Evolutionary conservation across 345 rosid species (phyloP), one percentile per base, ranked within the genome.

Genomic region (Ceriops decandra): DNA sequence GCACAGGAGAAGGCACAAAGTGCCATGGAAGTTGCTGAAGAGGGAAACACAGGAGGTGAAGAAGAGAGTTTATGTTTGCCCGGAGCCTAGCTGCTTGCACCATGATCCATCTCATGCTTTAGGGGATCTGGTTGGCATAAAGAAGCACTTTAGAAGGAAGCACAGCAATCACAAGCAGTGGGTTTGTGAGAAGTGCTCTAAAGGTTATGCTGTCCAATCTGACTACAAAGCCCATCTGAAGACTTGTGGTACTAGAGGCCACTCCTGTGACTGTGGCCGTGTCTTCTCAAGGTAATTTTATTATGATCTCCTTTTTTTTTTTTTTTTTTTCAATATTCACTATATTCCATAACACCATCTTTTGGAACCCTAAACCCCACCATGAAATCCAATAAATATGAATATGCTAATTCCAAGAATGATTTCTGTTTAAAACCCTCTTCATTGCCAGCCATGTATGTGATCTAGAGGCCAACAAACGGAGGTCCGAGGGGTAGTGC

Each of bases 221-320:
- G 96, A 90, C 80, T 90, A 85, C 82, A 90, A 90, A 69, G 96
- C 96, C 52, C 96, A 90, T 72, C 91, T 90, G 75, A 90, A 90
- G 74, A 90, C 93, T 67, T 90, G 96, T 73, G 96, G 96, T 49
- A 90, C 93, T 22, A 73, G 96, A 69, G 96, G 96, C 66, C 96
- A 90, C 73, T 90, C 93, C 52, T 90, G 96, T 52, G 96, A 90
- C 78, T 90, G 96, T 70, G 96, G 96, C 76, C 93, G 96, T 5
- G 96, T 90, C 70, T 90, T 90, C 73, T 90, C 96, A 88, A 86
- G 96, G 96, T 90, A 62, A 52, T 7, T 36, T 36, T 49, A 1
- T 21, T 1, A 7, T 7, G 36, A 7, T 49, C 15, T 7, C 49
- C 11, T n/a, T 17, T 19, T 33, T 16, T 6, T 36, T 2, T 13